phyloP scores from a whole-genome alignment of 352 stramenopile species.

The Achlya hypogyna region DNA sequence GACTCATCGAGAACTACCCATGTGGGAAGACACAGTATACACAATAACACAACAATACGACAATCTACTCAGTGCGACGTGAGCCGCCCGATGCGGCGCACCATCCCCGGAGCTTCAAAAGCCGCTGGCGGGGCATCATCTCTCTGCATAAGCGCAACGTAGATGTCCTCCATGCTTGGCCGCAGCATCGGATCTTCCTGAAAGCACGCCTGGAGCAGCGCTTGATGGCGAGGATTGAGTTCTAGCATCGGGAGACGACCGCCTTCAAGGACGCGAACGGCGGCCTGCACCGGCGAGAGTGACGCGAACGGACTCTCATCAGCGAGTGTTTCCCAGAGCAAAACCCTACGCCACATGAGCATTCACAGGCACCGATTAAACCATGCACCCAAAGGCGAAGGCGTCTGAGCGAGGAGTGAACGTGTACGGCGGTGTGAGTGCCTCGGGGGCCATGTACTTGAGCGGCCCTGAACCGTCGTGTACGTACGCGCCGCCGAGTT shows the following conservation, averaged over 20 bases:
- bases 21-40: no score
- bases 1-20: no score
- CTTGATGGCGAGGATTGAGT: conserved; percentile 33
- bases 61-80: no score
- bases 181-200: conserved; percentile 49
- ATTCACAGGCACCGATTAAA: not conserved
- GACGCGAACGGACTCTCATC: conserved; percentile 40
- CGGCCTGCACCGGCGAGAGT: conserved; percentile 51
- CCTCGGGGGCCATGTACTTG: conserved; percentile 81
- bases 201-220: conserved; percentile 65
- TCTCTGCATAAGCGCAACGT: conserved; percentile 13
- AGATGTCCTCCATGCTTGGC: conserved; percentile 62
- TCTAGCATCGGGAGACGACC: conserved; percentile 46
- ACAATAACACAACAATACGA: no score
- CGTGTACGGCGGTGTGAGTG: conserved; percentile 51
- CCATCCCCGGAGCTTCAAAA: not conserved
- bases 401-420: conserved; percentile 70
- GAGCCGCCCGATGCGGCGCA: not conserved
- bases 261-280: conserved; percentile 53
- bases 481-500: conserved; percentile 40
- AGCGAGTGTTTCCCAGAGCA: conserved; percentile 73
- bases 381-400: conserved; percentile 57
- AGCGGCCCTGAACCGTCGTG: conserved; percentile 57
- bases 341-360: conserved; percentile 24
- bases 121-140: not conserved